phyloP scores from a whole-genome alignment of 2,329 filamentous ascomycete genomes.

The Apiospora malaysiana region DNA sequence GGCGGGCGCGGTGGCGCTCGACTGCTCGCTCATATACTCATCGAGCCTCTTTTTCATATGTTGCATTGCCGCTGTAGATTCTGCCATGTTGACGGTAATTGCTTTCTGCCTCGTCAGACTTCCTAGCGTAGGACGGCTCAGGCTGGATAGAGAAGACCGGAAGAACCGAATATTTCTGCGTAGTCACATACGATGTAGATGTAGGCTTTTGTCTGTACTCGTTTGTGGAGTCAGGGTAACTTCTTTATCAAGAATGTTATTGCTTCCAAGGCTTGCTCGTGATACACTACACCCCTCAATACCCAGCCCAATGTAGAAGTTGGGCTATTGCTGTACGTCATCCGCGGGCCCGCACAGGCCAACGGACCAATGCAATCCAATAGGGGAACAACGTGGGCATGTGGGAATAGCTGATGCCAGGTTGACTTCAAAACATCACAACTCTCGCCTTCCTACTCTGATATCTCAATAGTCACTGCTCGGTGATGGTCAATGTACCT shows the following conservation, averaged over 20 bases:
- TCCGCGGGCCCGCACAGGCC: background rate
- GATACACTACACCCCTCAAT: background rate
- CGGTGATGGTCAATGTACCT: too few species aligned
- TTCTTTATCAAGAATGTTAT: background rate
- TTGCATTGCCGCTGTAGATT: background rate
- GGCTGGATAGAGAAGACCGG: background rate
- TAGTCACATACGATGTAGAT: background rate
- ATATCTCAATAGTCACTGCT: background rate
- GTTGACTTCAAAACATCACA: background rate
- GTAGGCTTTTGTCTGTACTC: background rate
- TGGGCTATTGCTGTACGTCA: constrained; percentile 9
- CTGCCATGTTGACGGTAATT: background rate
- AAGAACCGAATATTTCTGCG: background rate
- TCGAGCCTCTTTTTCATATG: background rate
- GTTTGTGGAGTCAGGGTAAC: background rate
- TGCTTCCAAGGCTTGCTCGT: background rate
- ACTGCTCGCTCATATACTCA: background rate
- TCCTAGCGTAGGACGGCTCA: background rate
- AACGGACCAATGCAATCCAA: constrained; percentile 4
- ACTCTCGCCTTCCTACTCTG: background rate
- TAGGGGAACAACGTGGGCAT: background rate
- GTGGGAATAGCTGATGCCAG: too few species aligned
- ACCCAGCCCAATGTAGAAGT: background rate
- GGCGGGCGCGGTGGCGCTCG: background rate
- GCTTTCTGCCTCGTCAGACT: background rate